Evolutionary conservation across 257 asterid species (phyloP).

Genomic region (Parsonsia alboflavescens): DNA sequence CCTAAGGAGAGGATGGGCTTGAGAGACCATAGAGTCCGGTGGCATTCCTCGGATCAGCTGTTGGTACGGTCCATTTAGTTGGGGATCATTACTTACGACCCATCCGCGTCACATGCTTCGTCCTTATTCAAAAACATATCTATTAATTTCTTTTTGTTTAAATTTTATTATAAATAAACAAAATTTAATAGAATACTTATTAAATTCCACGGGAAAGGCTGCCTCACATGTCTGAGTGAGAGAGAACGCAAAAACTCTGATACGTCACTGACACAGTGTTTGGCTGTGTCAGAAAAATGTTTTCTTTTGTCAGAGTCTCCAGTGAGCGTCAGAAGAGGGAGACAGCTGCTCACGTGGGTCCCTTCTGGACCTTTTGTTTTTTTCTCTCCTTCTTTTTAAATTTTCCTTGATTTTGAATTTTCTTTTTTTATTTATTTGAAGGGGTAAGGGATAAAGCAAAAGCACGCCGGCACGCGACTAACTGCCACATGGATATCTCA

Average conservation of each 20-base stretch:
- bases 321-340: background rate
- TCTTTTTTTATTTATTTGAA: background rate
- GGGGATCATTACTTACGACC: background rate
- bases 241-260: constrained; percentile 3
- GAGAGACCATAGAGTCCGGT: no score
- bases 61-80: constrained; percentile 4
- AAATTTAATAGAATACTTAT: background rate
- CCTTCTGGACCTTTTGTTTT: constrained; percentile 7
- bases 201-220: background rate
- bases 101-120: background rate
- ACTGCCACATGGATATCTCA: constrained; percentile 11
- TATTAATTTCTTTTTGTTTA: background rate
- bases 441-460: constrained; percentile 6
- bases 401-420: background rate
- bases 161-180: background rate
- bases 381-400: background rate
- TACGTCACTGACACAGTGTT: constrained; percentile 15
- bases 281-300: constrained; percentile 18
- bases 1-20: background rate
- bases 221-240: constrained; percentile 12
- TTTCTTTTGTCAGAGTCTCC: constrained; percentile 17
- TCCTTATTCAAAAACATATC: background rate
- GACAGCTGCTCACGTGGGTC: constrained; percentile 22
- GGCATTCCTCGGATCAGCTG: constrained; percentile 21
- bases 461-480: constrained; percentile 31